Base-by-base conservation (phyloP, 441 rosid species). In the Pelargonium cotyledonis region DNA sequence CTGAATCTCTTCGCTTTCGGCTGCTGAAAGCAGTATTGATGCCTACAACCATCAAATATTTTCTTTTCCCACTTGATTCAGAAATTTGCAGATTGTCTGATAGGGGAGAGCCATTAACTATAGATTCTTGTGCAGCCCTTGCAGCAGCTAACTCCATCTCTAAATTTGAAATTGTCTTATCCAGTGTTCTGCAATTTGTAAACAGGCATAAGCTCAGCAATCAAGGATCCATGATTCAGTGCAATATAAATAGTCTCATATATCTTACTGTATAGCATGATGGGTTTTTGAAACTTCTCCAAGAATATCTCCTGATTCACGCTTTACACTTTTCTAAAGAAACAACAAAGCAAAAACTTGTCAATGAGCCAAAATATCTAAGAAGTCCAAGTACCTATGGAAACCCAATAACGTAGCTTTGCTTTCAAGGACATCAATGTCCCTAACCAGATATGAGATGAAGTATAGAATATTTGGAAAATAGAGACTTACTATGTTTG, bases 21-120 rank as follows among this genome's bases (percentile, higher is more conserved):
- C 98, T 92, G 73, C 95, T 92, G 79, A 92, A 92, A 6, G 98
- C 96, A 66, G 96, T 87, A 75, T 92, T 92, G 18, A 92, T 78
- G 11, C 98, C 98, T 61, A 92, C 72, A 31, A 90, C 96, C 98
- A 92, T 90, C 44, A 87, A 74, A 78, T 89, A 90, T 68, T 88
- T 92, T 73, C 92, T 85, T 74, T 71, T 90, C 51, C 77, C 75
- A 65, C 68, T 80, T 9, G 89, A 68, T 70, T 81, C 89, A 7
- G 81, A 76, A 65, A 82, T 55, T 76, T 80, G 83, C 29, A 90
- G 65, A 46, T 86, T 82, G 6, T 82, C 92, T 6, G 98, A 87
- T 51, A 87, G 69, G 5, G 96, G 98, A 58, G 92, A 92, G 69
- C 94, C 95, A 75, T 82, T 87, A 55, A 90, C 69, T 68, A 89